Evolutionary conservation across 2,329 filamentous ascomycete genomes (phyloP).

Genomic region (Xylaria digitata): DNA sequence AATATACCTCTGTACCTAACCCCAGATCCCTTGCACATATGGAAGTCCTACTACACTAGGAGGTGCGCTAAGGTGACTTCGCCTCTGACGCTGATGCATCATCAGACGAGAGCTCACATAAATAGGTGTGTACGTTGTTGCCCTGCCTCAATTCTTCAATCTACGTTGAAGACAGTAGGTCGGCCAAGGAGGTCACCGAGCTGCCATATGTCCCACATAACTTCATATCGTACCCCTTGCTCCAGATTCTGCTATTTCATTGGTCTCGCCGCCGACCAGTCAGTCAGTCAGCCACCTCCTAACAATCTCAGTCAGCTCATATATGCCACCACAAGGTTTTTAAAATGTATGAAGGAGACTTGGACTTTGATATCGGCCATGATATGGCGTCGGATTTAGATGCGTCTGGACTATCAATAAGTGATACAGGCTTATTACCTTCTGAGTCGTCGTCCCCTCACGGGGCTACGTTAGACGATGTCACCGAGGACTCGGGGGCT

Average conservation of each 20-base stretch:
- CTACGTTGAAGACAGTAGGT: not conserved
- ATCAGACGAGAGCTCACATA: not conserved
- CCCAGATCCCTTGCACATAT: no score
- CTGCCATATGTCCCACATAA: conserved; percentile 4
- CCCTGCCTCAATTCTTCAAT: not conserved
- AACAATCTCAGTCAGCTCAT: conserved; percentile 30
- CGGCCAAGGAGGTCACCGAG: not conserved
- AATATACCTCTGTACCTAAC: no score
- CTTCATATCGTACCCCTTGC: not conserved
- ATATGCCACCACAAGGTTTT: conserved; percentile 17
- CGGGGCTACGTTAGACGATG: not conserved
- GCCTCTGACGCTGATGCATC: no score
- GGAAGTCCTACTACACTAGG: no score
- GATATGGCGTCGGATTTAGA: conserved; percentile 33
- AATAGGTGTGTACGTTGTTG: not conserved
- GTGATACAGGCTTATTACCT: conserved; percentile 10
- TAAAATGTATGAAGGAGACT: conserved; percentile 38
- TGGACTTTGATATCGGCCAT: conserved; percentile 26
- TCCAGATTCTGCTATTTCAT: not conserved
- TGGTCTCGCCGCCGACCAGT: not conserved
- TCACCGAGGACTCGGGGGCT: conserved; percentile 4
- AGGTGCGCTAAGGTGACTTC: no score
- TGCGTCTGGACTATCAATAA: conserved; percentile 15
- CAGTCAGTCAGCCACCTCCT: not conserved
- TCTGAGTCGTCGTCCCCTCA: conserved; percentile 2